Evolutionary conservation across 1,284 basidiomycete species (phyloP), one percentile per base, ranked within the genome.

Genomic region (Bondarzewia mesenterica): DNA sequence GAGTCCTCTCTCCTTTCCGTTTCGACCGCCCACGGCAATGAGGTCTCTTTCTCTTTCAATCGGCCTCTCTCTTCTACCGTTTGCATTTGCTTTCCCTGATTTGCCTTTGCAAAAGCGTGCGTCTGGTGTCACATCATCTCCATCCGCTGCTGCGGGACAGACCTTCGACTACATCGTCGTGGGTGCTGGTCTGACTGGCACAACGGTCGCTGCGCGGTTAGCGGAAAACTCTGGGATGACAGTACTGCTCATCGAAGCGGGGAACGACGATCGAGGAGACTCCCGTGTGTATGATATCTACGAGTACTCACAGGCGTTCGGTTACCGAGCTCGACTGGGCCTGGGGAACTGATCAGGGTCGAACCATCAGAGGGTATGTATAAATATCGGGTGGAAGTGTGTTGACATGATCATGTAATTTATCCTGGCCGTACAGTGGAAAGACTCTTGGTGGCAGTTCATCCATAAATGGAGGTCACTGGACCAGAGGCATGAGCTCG

Each of bases 111-210:
- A 27, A 8, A 25, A 16, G 6, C 23, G 23, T 7, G 42, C 42
- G 23, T 20, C 35, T 20, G 45, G 45, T 5, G 45, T 47, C 6
- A 18, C 37, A 4, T 39, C 45, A 4, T 14, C 23, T 26, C 8
- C 22, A 8, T 23, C 45, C 3, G 16, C 4, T 35, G 46, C 36
- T 7, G 46, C 46, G 27, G 46, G 42, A 16, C 49, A 70, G 49
- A 71, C 74, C 0, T 84, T 73, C 57, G 82, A 85, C 67, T 85
- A 85, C 58, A 78, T 85, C 53, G 70, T 85, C 45, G 74, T 81
- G 5, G 83, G 83, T 3, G 82, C 74, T 21, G 83, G 84, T 0
- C 65, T 83, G 3, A 71, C 77, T 1, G 85, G 84, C 3, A 69
- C 75, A 7, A 80, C 78, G 0, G 73, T 87, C 5, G 83, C 84